These are phyloP conservation scores for Pseudocercospora musae DNA, from an alignment of 2,329 filamentous ascomycete species.

Conservation along the genomic window DNA sequence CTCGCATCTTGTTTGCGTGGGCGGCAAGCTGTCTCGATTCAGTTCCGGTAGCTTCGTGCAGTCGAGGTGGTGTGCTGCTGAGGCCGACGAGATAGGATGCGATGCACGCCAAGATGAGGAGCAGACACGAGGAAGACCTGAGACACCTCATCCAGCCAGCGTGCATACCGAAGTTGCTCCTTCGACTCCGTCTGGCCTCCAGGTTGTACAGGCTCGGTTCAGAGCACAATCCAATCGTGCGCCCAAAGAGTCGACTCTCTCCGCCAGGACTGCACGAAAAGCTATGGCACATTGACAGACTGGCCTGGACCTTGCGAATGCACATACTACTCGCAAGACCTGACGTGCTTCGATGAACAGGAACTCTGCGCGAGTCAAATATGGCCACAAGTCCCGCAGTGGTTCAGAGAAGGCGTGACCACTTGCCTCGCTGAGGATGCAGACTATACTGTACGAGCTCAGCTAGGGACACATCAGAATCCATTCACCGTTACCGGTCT, in stretches of 20 bases:
- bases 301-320: slow-evolving; percentile 5
- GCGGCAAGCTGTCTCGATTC: not conserved
- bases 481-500: slow-evolving; percentile 4
- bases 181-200: no score
- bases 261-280: slow-evolving; percentile 1
- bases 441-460: slow-evolving; percentile 4
- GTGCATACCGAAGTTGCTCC: no score
- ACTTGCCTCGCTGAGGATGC: slow-evolving; percentile 1
- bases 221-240: slow-evolving; percentile 1
- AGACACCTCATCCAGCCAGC: no score
- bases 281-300: not conserved
- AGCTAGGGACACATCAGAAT: not conserved
- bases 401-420: slow-evolving; percentile 7
- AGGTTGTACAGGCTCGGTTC: not conserved
- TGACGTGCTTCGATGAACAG: slow-evolving; percentile 8
- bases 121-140: no score
- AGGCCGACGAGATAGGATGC: not conserved
- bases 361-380: slow-evolving; percentile 6
- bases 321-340: slow-evolving; percentile 2
- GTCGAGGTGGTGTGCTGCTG: not conserved
- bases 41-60: not conserved
- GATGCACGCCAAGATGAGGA: not conserved
- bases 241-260: slow-evolving; percentile 5
- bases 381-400: slow-evolving; percentile 4
- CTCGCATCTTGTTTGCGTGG: not conserved